A percentile compares a stretch with the other conserved stretches of the same genome.
Evolutionary conservation across 2,329 filamentous ascomycete species (phyloP).

Genomic region (Ophiostoma montium): DNA sequence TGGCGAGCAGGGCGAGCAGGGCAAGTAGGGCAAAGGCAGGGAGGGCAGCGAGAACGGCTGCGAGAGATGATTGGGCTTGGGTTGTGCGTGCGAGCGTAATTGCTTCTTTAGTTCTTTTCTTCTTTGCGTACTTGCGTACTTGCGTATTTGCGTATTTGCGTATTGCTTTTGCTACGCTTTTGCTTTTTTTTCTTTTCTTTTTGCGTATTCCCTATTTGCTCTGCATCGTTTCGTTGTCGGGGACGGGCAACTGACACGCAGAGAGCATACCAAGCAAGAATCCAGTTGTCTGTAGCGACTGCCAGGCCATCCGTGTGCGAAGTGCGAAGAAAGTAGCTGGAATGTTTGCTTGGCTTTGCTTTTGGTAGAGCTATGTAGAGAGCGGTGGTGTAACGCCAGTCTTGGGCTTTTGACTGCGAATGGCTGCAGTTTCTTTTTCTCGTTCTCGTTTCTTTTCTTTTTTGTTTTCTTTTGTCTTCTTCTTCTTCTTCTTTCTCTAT

Average conservation of each 20-base stretch:
- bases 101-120: too few species aligned
- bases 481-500: neutral
- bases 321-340: too few species aligned
- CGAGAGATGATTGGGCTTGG: neutral
- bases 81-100: neutral
- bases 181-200: neutral
- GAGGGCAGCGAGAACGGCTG: neutral
- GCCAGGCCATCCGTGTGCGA: neutral
- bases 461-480: too few species aligned
- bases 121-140: neutral
- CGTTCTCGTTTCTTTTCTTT: too few species aligned
- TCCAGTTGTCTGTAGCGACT: neutral
- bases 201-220: neutral
- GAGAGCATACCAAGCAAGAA: conserved; percentile 4
- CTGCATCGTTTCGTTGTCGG: conserved; percentile 3
- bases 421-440: too few species aligned
- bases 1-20: neutral
- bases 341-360: conserved; percentile 5
- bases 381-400: too few species aligned
- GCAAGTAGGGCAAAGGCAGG: neutral
- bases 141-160: neutral
- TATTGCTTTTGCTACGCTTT: neutral
- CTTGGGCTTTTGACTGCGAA: too few species aligned
- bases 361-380: neutral
- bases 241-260: neutral